phyloP scores from a whole-genome alignment of 345 rosid species.

The Diplotaxis tenuifolia region DNA sequence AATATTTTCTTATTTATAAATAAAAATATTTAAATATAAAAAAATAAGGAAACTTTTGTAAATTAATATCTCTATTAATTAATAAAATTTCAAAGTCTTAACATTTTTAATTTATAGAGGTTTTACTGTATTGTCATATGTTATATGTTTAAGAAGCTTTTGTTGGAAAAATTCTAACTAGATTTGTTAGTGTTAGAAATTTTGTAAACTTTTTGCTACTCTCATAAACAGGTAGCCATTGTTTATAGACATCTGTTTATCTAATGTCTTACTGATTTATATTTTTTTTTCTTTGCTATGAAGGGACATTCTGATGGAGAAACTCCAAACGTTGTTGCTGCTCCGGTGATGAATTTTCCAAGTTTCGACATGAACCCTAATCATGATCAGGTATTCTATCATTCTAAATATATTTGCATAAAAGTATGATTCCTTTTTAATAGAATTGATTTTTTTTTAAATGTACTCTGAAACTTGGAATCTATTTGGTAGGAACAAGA shows the following conservation, averaged over 20 bases:
- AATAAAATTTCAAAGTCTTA: too few relatives aligned
- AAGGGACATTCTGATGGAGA: conserved; percentile 26
- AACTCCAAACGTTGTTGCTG: conserved; percentile 13
- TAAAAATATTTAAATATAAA: too few relatives aligned
- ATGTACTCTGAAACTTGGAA: neutral
- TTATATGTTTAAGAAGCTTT: neutral
- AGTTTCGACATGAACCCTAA: conserved; percentile 4
- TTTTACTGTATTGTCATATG: too few relatives aligned
- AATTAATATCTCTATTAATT: too few relatives aligned
- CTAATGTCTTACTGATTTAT: neutral
- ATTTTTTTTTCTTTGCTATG: neutral
- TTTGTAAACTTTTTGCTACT: neutral
- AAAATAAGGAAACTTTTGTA: too few relatives aligned
- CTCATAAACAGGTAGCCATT: neutral
- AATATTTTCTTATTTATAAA: too few relatives aligned
- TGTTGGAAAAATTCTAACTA: neutral
- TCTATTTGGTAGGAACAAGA: conserved; percentile 23
- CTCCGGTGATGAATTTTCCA: neutral
- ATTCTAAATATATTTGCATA: conserved; percentile 5
- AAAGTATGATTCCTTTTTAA: too few relatives aligned
- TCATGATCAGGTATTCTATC: conserved; percentile 24
- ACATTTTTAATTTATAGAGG: too few relatives aligned
- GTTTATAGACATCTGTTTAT: neutral
- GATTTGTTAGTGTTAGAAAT: neutral
- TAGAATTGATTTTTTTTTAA: too few relatives aligned